These are phyloP conservation scores for Scedosporium boydii DNA, from an alignment of 2,329 filamentous ascomycete species.

Conservation along the genomic window DNA sequence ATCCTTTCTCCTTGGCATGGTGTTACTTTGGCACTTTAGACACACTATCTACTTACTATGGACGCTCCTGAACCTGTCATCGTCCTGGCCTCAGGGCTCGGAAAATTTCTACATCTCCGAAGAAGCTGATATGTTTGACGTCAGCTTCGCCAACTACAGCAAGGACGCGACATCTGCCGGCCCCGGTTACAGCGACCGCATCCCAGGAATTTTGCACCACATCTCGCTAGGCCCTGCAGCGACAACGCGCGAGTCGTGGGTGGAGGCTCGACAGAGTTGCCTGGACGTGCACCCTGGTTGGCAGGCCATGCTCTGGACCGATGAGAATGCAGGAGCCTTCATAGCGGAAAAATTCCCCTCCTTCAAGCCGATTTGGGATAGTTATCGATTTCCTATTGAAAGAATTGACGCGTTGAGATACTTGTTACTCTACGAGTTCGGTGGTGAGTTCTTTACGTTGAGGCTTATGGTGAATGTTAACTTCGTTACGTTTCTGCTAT, in stretches of 20 bases:
- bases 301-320: constrained; percentile 15
- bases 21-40: background rate
- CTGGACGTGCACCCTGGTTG: constrained; percentile 23
- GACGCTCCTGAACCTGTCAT: background rate
- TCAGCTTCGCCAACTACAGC: constrained; percentile 23
- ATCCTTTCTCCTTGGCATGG: background rate
- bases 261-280: constrained; percentile 20
- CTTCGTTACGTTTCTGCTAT: background rate
- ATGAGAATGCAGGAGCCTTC: constrained; percentile 52
- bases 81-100: constrained; percentile 14
- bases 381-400: constrained; percentile 60
- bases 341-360: constrained; percentile 59
- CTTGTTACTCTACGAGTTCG: constrained; percentile 16
- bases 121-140: constrained; percentile 19
- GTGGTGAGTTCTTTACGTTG: background rate
- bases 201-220: constrained; percentile 25
- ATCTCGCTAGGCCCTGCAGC: constrained; percentile 19
- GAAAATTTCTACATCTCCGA: constrained; percentile 19
- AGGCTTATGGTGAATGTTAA: background rate
- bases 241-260: constrained; percentile 16
- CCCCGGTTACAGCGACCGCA: constrained; percentile 17
- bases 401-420: constrained; percentile 63
- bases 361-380: constrained; percentile 46
- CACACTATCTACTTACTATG: background rate
- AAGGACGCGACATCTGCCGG: constrained; percentile 17